Evolutionary conservation across 2,329 filamentous ascomycete species (phyloP).

Genomic region (Fusarium sp.): DNA sequence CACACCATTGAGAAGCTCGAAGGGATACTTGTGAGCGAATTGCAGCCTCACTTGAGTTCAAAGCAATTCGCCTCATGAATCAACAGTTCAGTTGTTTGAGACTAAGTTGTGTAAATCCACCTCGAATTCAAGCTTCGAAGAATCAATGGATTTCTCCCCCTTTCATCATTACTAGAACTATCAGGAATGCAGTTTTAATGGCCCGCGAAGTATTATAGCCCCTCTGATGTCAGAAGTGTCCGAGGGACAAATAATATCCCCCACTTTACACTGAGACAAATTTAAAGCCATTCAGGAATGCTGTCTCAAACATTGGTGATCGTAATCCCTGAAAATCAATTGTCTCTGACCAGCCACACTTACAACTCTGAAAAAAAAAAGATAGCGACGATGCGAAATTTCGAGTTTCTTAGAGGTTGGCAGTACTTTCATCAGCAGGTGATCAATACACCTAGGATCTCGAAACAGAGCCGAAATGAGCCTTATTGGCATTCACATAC

Average conservation of each 20-base stretch:
- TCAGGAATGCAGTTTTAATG: constrained; percentile 10
- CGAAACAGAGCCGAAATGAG: constrained; percentile 39
- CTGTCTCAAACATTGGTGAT: constrained; percentile 10
- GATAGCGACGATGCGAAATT: background rate
- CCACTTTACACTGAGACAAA: constrained; percentile 17
- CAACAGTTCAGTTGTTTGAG: background rate
- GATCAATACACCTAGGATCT: constrained; percentile 6
- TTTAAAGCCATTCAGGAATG: constrained; percentile 11
- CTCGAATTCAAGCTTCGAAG: background rate
- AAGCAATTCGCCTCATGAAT: background rate
- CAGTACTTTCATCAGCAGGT: constrained; percentile 1
- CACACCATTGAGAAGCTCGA: background rate
- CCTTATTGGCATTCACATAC: constrained; percentile 1
- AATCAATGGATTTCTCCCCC: background rate
- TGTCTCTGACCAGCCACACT: constrained; percentile 16
- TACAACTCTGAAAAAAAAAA: background rate
- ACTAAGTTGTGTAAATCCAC: background rate
- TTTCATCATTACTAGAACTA: no score
- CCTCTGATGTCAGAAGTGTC: constrained; percentile 3
- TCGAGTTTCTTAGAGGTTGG: background rate
- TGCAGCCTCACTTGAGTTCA: background rate
- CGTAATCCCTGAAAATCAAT: background rate
- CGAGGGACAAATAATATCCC: background rate
- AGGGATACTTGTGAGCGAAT: background rate
- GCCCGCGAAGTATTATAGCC: background rate